phyloP scores from a whole-genome alignment of 805 yeast species.

The Zygosaccharomyces kombuchaensis region DNA sequence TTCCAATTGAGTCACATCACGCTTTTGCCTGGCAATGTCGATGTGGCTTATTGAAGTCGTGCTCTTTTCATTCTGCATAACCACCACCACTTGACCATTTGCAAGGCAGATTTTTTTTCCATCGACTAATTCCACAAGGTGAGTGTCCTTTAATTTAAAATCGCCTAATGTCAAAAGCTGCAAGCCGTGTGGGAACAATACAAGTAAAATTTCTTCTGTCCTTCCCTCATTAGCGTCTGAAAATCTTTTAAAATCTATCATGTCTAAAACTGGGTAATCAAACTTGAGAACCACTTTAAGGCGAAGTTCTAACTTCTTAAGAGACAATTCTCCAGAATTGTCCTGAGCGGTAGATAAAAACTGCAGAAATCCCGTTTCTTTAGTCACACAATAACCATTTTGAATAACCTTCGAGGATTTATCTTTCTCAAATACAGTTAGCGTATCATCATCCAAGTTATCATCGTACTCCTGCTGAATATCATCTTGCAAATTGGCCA shows the following conservation, averaged over 20 bases:
- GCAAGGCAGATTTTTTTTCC: slow-evolving; percentile 20
- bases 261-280: slow-evolving; percentile 29
- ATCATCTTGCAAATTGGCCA: slow-evolving; percentile 11
- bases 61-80: slow-evolving; percentile 12
- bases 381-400: slow-evolving; percentile 32
- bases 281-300: slow-evolving; percentile 33
- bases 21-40: slow-evolving; percentile 14
- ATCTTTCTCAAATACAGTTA: slow-evolving; percentile 31
- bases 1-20: slow-evolving; percentile 11
- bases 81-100: slow-evolving; percentile 20
- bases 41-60: slow-evolving; percentile 15
- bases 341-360: slow-evolving; percentile 20
- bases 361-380: slow-evolving; percentile 31
- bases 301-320: slow-evolving; percentile 30
- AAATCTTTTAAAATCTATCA: slow-evolving; percentile 25
- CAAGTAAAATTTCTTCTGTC: slow-evolving; percentile 23
- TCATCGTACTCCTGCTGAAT: slow-evolving; percentile 20
- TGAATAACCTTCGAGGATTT: slow-evolving; percentile 32
- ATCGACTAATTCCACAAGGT: slow-evolving; percentile 20
- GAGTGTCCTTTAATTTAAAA: slow-evolving; percentile 26
- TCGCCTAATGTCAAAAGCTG: slow-evolving; percentile 27
- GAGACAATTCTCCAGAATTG: slow-evolving; percentile 29
- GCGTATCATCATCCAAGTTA: slow-evolving; percentile 29
- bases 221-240: slow-evolving; percentile 15
- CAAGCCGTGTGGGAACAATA: slow-evolving; percentile 31